phyloP scores from a whole-genome alignment of 1,284 basidiomycete species.

The Austroboletus olivaceoglutinosus region DNA sequence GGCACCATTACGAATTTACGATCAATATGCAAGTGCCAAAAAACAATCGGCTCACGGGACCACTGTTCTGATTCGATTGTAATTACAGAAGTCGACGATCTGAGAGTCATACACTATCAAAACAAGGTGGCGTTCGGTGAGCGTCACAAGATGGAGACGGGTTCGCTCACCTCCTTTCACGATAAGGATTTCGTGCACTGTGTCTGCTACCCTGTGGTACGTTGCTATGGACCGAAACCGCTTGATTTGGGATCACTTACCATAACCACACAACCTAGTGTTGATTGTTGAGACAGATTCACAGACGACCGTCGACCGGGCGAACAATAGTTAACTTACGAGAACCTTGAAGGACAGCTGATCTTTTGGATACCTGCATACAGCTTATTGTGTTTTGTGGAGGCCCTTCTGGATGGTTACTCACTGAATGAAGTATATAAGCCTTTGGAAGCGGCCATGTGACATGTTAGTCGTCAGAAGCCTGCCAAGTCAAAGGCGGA shows the following conservation, averaged over 20 bases:
- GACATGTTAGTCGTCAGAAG: neutral
- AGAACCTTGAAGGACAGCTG: neutral
- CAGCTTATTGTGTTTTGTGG: neutral
- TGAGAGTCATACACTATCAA: neutral
- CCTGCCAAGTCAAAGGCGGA: neutral
- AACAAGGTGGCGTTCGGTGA: neutral
- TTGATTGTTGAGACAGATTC: neutral
- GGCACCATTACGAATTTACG: neutral
- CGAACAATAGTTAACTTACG: neutral
- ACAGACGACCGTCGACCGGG: neutral
- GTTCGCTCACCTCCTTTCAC: conserved; percentile 3
- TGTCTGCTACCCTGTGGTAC: neutral
- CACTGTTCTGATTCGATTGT: neutral
- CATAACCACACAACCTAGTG: conserved; percentile 2
- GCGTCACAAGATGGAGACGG: neutral
- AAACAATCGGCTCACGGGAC: conserved; percentile 1
- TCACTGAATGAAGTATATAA: conserved; percentile 4
- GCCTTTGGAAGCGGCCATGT: neutral
- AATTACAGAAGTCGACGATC: neutral
- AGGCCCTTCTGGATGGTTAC: neutral
- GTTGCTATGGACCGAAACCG: neutral
- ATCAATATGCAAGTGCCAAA: neutral
- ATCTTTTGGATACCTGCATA: conserved; percentile 1
- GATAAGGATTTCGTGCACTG: neutral
- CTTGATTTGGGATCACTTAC: neutral